Percentiles rank a stretch among this genome's conserved stretches.
phyloP scores from a whole-genome alignment of 169 alveolate species.

The Amoebophrya sp. region DNA sequence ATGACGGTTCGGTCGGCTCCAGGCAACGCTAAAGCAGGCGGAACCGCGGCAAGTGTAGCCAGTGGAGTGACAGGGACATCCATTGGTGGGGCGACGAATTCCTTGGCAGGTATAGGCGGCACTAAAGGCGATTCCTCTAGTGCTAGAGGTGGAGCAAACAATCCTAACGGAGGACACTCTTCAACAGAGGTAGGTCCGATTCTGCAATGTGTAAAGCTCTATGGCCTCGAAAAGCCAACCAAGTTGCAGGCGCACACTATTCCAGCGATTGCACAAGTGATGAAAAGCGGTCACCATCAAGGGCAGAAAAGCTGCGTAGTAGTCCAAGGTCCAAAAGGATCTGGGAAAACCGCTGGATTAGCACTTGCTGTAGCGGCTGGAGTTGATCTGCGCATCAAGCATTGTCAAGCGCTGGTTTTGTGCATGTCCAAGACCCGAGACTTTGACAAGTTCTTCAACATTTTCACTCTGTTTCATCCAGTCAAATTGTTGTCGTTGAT shows the following conservation, averaged over 20 bases:
- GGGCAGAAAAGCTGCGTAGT: neutral
- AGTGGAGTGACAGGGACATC: too few species aligned
- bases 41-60: too few species aligned
- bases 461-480: neutral
- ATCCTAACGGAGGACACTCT: neutral
- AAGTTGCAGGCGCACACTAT: neutral
- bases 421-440: neutral
- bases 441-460: neutral
- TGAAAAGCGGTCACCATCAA: neutral
- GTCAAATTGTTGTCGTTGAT: neutral
- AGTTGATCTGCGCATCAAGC: neutral
- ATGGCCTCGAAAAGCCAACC: neutral
- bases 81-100: too few species aligned
- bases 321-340: neutral
- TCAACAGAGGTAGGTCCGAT: neutral
- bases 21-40: too few species aligned
- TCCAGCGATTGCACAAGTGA: neutral
- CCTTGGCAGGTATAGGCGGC: too few species aligned
- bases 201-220: neutral
- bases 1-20: too few species aligned
- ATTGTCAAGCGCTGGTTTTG: neutral
- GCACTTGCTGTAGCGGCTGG: neutral
- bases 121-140: too few species aligned
- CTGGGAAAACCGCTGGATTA: neutral
- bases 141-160: too few species aligned